Percentiles rank a stretch among this genome's conserved stretches.
These are phyloP conservation scores for Serendipita vermifera DNA, from an alignment of 768 basidiomycete genomes.

Conservation along the genomic window DNA sequence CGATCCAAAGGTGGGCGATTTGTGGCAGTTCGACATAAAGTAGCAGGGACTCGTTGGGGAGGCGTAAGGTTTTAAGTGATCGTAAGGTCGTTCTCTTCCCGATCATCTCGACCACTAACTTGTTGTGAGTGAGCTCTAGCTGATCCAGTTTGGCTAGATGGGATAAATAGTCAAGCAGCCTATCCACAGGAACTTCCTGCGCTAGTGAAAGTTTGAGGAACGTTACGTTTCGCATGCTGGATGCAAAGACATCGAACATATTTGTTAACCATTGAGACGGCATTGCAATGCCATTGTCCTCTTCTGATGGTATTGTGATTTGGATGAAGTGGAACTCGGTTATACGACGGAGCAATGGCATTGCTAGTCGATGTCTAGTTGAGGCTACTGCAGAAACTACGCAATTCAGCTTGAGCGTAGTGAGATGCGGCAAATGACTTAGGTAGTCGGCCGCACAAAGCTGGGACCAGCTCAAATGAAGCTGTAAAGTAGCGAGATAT, in stretches of 20 bases:
- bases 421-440: not conserved
- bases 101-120: not conserved
- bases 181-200: not conserved
- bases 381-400: not conserved
- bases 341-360: not conserved
- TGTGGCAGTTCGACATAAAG: not conserved
- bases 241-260: not conserved
- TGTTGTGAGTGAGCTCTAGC: not conserved
- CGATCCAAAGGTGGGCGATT: not conserved
- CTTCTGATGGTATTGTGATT: not conserved
- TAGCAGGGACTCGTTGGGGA: slow-evolving; percentile 1
- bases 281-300: too few relatives aligned
- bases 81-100: not conserved
- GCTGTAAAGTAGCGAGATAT: too few relatives aligned
- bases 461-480: not conserved
- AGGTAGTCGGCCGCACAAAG: not conserved
- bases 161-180: not conserved
- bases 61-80: not conserved
- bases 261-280: not conserved
- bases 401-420: not conserved
- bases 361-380: not conserved
- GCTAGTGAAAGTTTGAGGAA: not conserved
- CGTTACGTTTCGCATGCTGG: not conserved
- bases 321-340: slow-evolving; percentile 1
- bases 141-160: not conserved